phyloP scores from a whole-genome alignment of 805 yeast species.

The Debaryomyces castellii region DNA sequence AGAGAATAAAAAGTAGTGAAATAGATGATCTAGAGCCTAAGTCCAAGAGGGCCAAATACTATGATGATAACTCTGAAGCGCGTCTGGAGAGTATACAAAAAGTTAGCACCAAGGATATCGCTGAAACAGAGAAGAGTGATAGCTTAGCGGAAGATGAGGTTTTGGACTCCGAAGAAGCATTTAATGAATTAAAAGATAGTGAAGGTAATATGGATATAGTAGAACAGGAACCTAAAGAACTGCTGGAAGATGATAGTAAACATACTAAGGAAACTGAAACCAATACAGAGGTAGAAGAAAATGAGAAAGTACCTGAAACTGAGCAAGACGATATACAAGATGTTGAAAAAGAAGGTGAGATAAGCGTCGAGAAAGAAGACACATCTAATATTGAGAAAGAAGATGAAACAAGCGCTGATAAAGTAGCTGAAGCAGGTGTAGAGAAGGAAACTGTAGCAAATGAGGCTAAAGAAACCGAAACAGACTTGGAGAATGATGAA shows the following conservation, averaged over 20 bases:
- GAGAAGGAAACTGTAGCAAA: too few species aligned
- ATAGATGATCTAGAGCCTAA: not conserved
- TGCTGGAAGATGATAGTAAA: not conserved
- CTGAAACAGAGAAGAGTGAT: slow-evolving; percentile 5
- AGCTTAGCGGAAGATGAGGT: slow-evolving; percentile 1
- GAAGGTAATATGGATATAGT: too few species aligned
- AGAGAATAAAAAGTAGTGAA: not conserved
- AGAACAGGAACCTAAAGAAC: not conserved
- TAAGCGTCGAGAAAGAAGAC: not conserved
- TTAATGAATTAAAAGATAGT: too few species aligned
- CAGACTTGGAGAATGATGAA: too few species aligned
- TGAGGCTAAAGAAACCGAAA: too few species aligned
- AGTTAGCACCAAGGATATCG: slow-evolving; percentile 12
- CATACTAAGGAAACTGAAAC: slow-evolving; percentile 1
- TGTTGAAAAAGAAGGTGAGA: too few species aligned
- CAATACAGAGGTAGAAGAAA: slow-evolving; percentile 7
- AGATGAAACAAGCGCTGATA: not conserved
- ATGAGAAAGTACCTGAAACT: slow-evolving; percentile 15
- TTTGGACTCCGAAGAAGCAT: too few species aligned
- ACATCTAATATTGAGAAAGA: slow-evolving; percentile 5
- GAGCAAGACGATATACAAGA: not conserved
- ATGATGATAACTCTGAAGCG: too few species aligned
- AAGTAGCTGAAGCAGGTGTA: too few species aligned
- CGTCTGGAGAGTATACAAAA: too few species aligned
- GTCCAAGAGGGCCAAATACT: slow-evolving; percentile 1